phyloP scores from a whole-genome alignment of 768 basidiomycete species.

The Gelatoporia subvermispora region DNA sequence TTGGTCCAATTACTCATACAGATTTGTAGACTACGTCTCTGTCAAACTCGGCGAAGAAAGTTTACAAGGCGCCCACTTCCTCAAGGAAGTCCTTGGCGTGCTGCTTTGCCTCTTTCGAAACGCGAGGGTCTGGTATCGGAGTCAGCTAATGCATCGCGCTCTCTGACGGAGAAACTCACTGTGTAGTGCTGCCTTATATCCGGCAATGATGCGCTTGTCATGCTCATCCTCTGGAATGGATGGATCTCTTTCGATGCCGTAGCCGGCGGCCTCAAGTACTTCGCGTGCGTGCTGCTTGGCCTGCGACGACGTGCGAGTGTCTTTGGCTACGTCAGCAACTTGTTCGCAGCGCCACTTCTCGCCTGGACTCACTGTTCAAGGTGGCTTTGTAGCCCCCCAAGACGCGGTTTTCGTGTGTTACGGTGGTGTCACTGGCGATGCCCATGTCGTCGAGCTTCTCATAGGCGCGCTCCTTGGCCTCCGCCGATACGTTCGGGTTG shows the following conservation, averaged over 20 bases:
- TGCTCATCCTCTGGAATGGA: constrained; percentile 35
- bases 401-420: constrained; percentile 18
- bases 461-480: constrained; percentile 46
- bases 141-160: background rate
- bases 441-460: constrained; percentile 41
- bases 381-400: constrained; percentile 50
- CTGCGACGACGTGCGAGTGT: constrained; percentile 36
- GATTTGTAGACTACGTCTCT: too few species aligned
- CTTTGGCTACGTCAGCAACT: background rate
- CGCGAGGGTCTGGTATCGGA: constrained; percentile 34
- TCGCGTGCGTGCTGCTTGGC: constrained; percentile 54
- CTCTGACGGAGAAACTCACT: too few species aligned
- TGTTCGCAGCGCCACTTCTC: background rate
- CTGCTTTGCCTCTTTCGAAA: constrained; percentile 43
- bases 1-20: background rate
- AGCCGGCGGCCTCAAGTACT: constrained; percentile 43
- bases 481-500: constrained; percentile 53
- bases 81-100: constrained; percentile 40
- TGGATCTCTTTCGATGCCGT: constrained; percentile 25
- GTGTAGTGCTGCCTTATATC: constrained; percentile 50
- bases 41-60: background rate
- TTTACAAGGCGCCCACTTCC: constrained; percentile 22
- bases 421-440: constrained; percentile 9
- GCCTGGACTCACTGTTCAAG: constrained; percentile 31
- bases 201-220: constrained; percentile 42